A percentile compares a stretch with the other conserved stretches of the same genome.
These are phyloP conservation scores for Capsicum baccatum DNA, from an alignment of 257 asterid species.

Conservation along the genomic window DNA sequence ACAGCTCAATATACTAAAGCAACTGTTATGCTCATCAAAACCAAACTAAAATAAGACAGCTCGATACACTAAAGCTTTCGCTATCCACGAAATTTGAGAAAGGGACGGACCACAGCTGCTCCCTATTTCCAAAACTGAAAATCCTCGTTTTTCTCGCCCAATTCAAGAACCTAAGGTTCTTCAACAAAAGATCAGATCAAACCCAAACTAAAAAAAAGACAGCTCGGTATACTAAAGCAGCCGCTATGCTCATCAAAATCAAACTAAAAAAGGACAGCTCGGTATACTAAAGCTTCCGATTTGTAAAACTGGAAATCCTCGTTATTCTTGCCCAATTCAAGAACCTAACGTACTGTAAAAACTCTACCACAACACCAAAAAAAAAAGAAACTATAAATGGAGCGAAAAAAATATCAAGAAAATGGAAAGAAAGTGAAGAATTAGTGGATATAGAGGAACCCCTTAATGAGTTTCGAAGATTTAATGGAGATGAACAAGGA, in stretches of 20 bases:
- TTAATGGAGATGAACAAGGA: neutral
- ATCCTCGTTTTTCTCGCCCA: neutral
- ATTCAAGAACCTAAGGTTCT: neutral
- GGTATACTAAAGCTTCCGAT: no score
- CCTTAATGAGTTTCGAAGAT: conserved; percentile 21
- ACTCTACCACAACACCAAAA: no score
- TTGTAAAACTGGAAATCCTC: neutral
- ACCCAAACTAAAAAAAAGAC: no score
- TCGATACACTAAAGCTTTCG: no score
- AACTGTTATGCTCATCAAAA: neutral
- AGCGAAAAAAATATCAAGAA: neutral
- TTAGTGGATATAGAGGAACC: neutral
- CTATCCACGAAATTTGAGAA: no score
- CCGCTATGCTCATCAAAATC: no score
- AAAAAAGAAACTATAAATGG: neutral
- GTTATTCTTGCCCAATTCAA: neutral
- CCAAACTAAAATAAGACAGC: neutral
- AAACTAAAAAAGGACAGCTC: no score
- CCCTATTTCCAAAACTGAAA: neutral
- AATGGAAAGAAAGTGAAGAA: neutral
- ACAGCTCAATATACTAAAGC: no score
- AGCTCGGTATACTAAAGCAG: no score
- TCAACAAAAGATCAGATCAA: no score
- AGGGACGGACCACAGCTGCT: neutral
- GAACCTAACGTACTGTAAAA: no score